These are phyloP conservation scores for Zizania latifolia DNA, from an alignment of 176 grass and related monocot species.

Conservation along the genomic window DNA sequence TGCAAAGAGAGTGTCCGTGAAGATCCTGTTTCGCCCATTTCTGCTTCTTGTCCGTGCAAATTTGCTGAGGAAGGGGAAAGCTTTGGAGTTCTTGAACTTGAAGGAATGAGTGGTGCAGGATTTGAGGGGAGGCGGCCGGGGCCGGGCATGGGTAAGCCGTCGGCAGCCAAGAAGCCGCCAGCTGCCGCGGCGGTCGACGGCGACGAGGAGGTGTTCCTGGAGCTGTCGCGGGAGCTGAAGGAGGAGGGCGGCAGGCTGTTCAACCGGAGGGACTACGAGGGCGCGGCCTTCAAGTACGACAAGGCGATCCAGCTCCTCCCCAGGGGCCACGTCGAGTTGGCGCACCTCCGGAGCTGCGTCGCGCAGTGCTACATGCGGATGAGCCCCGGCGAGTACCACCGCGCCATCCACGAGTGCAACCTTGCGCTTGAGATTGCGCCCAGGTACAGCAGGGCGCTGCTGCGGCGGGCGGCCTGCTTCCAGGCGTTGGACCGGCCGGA, in stretches of 20 bases:
- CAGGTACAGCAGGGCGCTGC: conserved; percentile 51
- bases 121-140: neutral
- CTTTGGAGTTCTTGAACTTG: neutral
- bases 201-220: conserved; percentile 45
- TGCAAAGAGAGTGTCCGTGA: neutral
- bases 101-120: neutral
- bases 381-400: conserved; percentile 40
- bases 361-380: conserved; percentile 73
- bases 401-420: conserved; percentile 53
- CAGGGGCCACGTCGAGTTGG: conserved; percentile 25
- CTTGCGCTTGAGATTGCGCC: conserved; percentile 59
- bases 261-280: conserved; percentile 55
- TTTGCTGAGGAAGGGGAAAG: neutral
- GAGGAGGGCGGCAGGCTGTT: conserved; percentile 52
- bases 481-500: conserved; percentile 49
- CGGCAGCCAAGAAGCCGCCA: conserved; percentile 26
- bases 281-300: conserved; percentile 55
- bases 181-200: conserved; percentile 23
- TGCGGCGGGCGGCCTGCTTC: conserved; percentile 55
- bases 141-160: conserved; percentile 42
- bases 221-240: conserved; percentile 49
- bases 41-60: neutral
- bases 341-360: conserved; percentile 51
- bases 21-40: neutral
- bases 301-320: conserved; percentile 59